Evolutionary conservation across 805 yeast species (phyloP), one percentile per base, ranked within the genome.

Genomic region (Ogataea methylovora): DNA sequence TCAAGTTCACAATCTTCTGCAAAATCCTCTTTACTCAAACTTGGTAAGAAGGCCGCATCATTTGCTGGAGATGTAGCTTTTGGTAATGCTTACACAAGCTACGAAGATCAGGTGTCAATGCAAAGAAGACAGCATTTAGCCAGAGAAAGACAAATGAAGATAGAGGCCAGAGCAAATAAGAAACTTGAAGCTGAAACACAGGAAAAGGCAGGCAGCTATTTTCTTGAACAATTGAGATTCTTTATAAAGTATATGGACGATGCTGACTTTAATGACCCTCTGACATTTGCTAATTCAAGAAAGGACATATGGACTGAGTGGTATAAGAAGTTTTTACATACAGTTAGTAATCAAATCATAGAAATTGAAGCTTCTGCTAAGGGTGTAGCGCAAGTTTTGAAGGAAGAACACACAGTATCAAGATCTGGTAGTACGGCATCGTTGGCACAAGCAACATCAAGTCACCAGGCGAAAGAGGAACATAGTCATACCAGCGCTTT

Each of bases 11-110:
- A n/a, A n/a, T n/a, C n/a, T n/a, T n/a, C n/a, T n/a, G n/a, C n/a
- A n/a, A n/a, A n/a, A n/a, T n/a, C n/a, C n/a, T n/a, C n/a, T n/a
- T n/a, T n/a, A n/a, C n/a, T n/a, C n/a, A n/a, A n/a, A n/a, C 38
- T 55, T 16, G 47, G 54, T 7, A 48, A 45, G 24, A 53, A 40
- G 35, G 61, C 60, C 2, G 43, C 54, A 2, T 39, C 43, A 24
- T 17, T 56, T 4, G 60, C 56, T 1, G 56, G 56, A 8, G 60
- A 56, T 32, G 36, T 56, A 8, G 60, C 60, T 1, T 52, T 56
- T 36, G 61, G 61, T 8, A 34, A 46, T 12, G 39, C 51, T 4
- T 19, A 41, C 18, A 18, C 39, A 6, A 33, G 23, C 17, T 13
- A 32, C 8, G 14, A 33, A 12, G 43, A 42, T 8, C 53, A 39